These are phyloP conservation scores for Syncephalis plumigaleata DNA, from an alignment of 371 early-diverging fungal genomes.

Conservation along the genomic window DNA sequence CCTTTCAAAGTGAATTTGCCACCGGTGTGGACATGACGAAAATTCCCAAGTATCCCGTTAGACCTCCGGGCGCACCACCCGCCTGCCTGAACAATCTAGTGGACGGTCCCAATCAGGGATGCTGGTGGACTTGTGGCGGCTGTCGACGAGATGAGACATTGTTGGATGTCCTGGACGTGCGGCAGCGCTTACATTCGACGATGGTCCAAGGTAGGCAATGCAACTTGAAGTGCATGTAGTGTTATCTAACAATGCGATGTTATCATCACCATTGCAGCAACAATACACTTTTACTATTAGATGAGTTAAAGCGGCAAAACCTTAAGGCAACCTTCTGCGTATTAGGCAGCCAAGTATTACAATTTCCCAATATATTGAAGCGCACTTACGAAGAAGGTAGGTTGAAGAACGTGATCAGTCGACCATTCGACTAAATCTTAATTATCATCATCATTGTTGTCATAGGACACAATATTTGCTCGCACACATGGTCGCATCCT, in stretches of 20 bases:
- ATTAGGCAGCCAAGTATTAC: conserved; percentile 30
- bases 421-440: background rate
- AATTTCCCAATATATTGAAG: conserved; percentile 26
- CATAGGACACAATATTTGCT: conserved; percentile 18
- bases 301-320: conserved; percentile 25
- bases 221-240: too few relatives aligned
- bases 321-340: conserved; percentile 41
- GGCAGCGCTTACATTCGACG: conserved; percentile 18
- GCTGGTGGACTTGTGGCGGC: conserved; percentile 13
- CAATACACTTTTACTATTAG: conserved; percentile 20
- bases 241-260: too few relatives aligned
- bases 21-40: too few relatives aligned
- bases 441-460: background rate
- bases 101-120: conserved; percentile 9
- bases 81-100: too few relatives aligned
- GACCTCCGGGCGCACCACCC: too few relatives aligned
- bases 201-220: conserved; percentile 10
- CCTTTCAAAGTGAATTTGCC: too few relatives aligned
- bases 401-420: background rate
- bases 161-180: conserved; percentile 10
- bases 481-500: conserved; percentile 38
- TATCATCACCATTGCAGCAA: too few relatives aligned
- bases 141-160: conserved; percentile 8
- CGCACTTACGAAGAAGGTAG: conserved; percentile 25
- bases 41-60: too few relatives aligned